Evolutionary conservation across 352 stramenopile genomes (phyloP).

Genomic region (Phytophthora kernoviae): DNA sequence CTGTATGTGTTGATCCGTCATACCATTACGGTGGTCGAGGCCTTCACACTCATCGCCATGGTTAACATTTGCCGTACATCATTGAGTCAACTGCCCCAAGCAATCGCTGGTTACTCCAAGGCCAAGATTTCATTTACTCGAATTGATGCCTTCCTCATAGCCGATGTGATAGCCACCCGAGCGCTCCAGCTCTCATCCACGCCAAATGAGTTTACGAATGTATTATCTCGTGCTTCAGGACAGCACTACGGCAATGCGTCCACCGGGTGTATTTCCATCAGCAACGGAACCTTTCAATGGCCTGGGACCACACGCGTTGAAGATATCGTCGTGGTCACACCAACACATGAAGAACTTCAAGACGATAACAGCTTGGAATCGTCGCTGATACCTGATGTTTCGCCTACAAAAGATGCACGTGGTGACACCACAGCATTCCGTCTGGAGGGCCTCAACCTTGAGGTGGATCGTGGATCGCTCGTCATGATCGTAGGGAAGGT

Average conservation of each 20-base stretch:
- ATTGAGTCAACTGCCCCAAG: conserved; percentile 14
- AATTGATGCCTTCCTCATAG: conserved; percentile 12
- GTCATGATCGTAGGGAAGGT: conserved; percentile 57
- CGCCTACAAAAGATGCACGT: conserved; percentile 2
- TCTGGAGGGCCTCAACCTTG: conserved; percentile 49
- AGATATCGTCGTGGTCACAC: conserved; percentile 19
- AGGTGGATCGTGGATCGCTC: conserved; percentile 58
- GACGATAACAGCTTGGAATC: background rate
- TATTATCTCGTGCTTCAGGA: background rate
- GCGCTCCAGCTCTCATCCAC: background rate
- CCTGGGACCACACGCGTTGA: background rate
- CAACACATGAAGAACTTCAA: conserved; percentile 5
- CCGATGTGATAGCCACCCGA: conserved; percentile 2
- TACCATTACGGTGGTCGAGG: conserved; percentile 22
- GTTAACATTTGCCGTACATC: conserved; percentile 27
- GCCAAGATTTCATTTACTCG: conserved; percentile 22
- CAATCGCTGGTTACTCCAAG: conserved; percentile 13
- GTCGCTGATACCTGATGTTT: background rate
- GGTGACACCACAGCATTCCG: conserved; percentile 18
- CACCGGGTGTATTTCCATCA: conserved; percentile 11
- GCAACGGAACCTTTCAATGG: conserved; percentile 22
- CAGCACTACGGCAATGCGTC: no score
- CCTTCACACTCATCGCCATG: conserved; percentile 31
- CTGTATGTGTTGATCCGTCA: conserved; percentile 41
- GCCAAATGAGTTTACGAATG: background rate